phyloP scores from a whole-genome alignment of 176 grass and related monocot genomes.

The Oryza longistaminata region DNA sequence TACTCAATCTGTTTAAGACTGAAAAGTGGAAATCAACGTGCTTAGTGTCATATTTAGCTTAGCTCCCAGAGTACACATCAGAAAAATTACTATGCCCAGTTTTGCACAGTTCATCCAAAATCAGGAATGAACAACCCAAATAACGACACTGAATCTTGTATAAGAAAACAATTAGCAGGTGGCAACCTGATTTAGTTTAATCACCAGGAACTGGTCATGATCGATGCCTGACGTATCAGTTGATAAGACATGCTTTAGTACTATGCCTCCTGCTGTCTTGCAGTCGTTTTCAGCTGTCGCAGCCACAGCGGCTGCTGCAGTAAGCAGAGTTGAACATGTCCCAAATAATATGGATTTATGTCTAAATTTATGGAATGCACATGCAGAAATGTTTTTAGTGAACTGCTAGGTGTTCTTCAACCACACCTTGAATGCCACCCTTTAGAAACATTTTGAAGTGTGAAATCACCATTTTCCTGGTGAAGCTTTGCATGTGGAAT shows the following conservation, averaged over 20 bases:
- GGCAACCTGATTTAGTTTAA: background rate
- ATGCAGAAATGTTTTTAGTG: background rate
- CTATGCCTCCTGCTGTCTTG: too few relatives aligned
- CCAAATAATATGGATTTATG: background rate
- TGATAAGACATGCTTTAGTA: background rate
- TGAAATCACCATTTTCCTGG: background rate
- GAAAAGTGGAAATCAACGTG: too few relatives aligned
- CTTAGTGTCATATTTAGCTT: too few relatives aligned
- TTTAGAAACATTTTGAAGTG: background rate
- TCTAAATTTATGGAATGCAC: background rate
- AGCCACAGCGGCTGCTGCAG: too few relatives aligned
- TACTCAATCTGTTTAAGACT: too few relatives aligned
- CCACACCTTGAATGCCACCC: background rate
- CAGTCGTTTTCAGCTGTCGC: too few relatives aligned
- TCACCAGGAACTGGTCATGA: background rate
- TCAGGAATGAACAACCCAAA: too few relatives aligned
- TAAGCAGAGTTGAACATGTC: too few relatives aligned
- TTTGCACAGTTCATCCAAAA: too few relatives aligned
- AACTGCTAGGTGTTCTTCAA: background rate
- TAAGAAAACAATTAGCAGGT: background rate
- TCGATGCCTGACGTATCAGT: background rate
- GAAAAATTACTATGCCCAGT: too few relatives aligned
- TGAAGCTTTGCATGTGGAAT: background rate
- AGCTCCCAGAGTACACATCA: too few relatives aligned
- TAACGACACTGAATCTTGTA: background rate